Evolutionary conservation across 495 filamentous ascomycete species (phyloP).

Genomic region (Annulohypoxylon nitens): DNA sequence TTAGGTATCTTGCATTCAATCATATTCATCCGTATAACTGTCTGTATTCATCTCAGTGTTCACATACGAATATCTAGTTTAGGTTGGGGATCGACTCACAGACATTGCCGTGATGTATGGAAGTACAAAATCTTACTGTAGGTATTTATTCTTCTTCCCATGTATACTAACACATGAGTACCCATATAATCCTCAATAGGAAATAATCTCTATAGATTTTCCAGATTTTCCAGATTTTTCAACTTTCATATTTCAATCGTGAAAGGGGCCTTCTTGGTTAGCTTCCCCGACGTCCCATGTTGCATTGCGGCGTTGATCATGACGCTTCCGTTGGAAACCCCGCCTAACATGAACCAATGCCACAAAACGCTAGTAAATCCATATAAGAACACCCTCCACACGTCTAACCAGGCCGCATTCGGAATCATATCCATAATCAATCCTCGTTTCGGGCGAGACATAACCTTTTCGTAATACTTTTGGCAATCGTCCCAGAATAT

Average conservation of each 20-base stretch:
- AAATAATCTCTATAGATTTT: neutral
- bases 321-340: constrained; percentile 71
- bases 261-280: constrained; percentile 65
- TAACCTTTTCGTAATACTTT: constrained; percentile 74
- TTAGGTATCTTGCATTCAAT: constrained; percentile 6
- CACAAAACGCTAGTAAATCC: constrained; percentile 76
- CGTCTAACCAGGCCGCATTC: constrained; percentile 70
- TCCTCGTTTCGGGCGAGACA: constrained; percentile 62
- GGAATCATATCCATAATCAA: constrained; percentile 65
- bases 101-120: neutral
- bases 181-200: neutral
- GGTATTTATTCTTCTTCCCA: too few relatives aligned
- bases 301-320: constrained; percentile 86
- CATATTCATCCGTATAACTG: neutral
- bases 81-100: too few relatives aligned
- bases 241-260: constrained; percentile 64
- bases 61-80: too few relatives aligned
- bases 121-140: too few relatives aligned
- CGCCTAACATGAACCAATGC: constrained; percentile 73
- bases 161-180: neutral
- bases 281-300: constrained; percentile 72
- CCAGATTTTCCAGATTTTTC: neutral
- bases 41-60: too few relatives aligned
- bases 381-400: constrained; percentile 69
- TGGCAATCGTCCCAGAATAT: constrained; percentile 86